Base-by-base conservation (phyloP, 805 yeast species). In the Grigorovia yakushimaensis region DNA sequence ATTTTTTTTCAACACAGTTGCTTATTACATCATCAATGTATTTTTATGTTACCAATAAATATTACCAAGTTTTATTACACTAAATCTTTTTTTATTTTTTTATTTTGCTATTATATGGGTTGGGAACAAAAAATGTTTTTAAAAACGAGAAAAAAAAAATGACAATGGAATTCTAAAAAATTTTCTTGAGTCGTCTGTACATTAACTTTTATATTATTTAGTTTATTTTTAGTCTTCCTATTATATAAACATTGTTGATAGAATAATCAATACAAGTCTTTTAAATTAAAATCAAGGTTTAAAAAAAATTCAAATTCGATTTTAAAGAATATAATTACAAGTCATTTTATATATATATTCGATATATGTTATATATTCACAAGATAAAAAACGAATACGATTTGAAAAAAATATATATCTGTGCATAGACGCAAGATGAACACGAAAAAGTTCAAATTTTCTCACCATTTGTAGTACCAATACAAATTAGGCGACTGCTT, bases 381-480 rank as follows among this genome's bases (percentile, higher is more conserved):
- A 15, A 27, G 3, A 7, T 27, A 27, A 27, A 27, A 5, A 27
- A 27, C 13, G 13, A 15, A 27, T 27, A 27, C 4, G 9, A 4
- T 27, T 27, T 27, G 33, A 5, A 27, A 5, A 10, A 27, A 27
- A n/a, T n/a, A n/a, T n/a, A n/a, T n/a, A n/a, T n/a, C n/a, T n/a
- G n/a, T n/a, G n/a, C n/a, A n/a, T n/a, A n/a, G n/a, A n/a, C n/a
- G n/a, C n/a, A n/a, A n/a, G n/a, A n/a, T n/a, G n/a, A n/a, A n/a
- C n/a, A n/a, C n/a, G 10, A 5, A 27, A 27, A 27, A 27, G 33
- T 10, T 15, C 10, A 27, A 27, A 27, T 27, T 17, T 33, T 13
- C 15, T 15, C 27, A 61, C 64, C 64, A 62, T 41, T 53, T 51
- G 46, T 60, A 64, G 45, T 58, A 53, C 68, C 68, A 64, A 42